Conservation (phyloP, 1,284 basidiomycete genomes). For the Papiliotrema flavescens region DNA sequence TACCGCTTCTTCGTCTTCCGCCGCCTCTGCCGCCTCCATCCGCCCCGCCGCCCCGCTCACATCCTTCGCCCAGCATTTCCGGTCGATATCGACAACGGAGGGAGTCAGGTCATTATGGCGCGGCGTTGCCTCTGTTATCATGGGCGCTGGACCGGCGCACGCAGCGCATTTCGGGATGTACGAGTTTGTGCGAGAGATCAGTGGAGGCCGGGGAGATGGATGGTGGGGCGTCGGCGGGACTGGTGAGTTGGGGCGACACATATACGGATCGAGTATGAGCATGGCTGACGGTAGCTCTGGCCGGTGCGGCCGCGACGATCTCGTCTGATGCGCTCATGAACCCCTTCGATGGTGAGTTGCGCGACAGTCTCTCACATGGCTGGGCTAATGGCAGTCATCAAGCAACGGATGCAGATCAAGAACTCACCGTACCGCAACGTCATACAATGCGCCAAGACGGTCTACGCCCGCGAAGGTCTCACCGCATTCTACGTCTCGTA, state of each 20-base stretch:
- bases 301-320: constrained; percentile 91
- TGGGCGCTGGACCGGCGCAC: constrained; percentile 97
- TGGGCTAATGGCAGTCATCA: constrained; percentile 68
- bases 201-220: constrained; percentile 61
- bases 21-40: constrained; percentile 73
- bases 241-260: constrained; percentile 7
- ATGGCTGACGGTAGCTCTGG: constrained; percentile 60
- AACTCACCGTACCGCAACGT: constrained; percentile 85
- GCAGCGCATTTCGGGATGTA: constrained; percentile 97
- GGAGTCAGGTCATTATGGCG: constrained; percentile 89
- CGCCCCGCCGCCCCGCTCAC: constrained; percentile 20
- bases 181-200: constrained; percentile 89
- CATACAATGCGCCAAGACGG: constrained; percentile 68
- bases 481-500: constrained; percentile 97
- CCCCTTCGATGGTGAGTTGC: constrained; percentile 86
- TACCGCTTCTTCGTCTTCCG: constrained; percentile 61
- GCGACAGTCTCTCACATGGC: neutral
- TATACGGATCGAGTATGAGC: neutral
- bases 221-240: constrained; percentile 46
- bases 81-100: constrained; percentile 75
- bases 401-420: constrained; percentile 98
- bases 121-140: constrained; percentile 93
- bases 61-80: constrained; percentile 42
- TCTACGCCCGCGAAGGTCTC: constrained; percentile 83
- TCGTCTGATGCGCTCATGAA: constrained; percentile 98